These are phyloP conservation scores for Stropharia rugosoannulata DNA, from an alignment of 768 basidiomycete species.

Conservation along the genomic window DNA sequence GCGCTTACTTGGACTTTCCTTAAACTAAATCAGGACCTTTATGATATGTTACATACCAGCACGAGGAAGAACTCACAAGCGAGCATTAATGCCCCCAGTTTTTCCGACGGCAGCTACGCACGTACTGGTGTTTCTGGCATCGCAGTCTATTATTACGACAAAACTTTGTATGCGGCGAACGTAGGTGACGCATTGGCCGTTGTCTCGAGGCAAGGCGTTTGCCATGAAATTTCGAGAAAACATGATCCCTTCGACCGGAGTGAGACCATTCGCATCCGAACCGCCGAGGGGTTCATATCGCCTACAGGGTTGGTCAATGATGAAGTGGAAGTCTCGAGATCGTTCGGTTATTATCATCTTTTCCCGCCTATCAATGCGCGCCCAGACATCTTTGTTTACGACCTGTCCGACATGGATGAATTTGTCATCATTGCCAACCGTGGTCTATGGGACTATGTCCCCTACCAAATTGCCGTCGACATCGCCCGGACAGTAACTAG, in stretches of 20 bases:
- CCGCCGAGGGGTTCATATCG: slow-evolving; percentile 93
- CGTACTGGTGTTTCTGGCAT: slow-evolving; percentile 81
- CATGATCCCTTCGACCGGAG: slow-evolving; percentile 89
- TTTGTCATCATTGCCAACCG: slow-evolving; percentile 95
- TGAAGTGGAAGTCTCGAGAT: slow-evolving; percentile 86
- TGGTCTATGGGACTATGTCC: slow-evolving; percentile 92
- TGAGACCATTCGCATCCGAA: slow-evolving; percentile 86
- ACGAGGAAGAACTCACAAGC: slow-evolving; percentile 74
- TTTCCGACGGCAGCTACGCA: slow-evolving; percentile 44
- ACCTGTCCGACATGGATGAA: slow-evolving; percentile 84
- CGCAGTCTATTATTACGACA: slow-evolving; percentile 79
- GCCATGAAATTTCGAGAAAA: slow-evolving; percentile 69
- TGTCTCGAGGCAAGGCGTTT: slow-evolving; percentile 73
- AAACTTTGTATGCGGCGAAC: slow-evolving; percentile 87
- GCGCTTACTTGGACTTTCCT: slow-evolving; percentile 89
- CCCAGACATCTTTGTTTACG: slow-evolving; percentile 71
- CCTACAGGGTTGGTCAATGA: slow-evolving; percentile 90
- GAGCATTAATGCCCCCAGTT: slow-evolving; percentile 40
- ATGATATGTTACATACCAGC: slow-evolving; percentile 56
- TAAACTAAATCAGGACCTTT: slow-evolving; percentile 77
- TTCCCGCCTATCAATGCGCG: slow-evolving; percentile 89
- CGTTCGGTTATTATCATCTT: slow-evolving; percentile 91
- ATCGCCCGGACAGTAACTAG: slow-evolving; percentile 87
- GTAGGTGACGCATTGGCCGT: slow-evolving; percentile 88
- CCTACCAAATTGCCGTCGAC: slow-evolving; percentile 94